Base-by-base conservation (phyloP, 176 grass and related monocot genomes). In the Luzula sylvatica region DNA sequence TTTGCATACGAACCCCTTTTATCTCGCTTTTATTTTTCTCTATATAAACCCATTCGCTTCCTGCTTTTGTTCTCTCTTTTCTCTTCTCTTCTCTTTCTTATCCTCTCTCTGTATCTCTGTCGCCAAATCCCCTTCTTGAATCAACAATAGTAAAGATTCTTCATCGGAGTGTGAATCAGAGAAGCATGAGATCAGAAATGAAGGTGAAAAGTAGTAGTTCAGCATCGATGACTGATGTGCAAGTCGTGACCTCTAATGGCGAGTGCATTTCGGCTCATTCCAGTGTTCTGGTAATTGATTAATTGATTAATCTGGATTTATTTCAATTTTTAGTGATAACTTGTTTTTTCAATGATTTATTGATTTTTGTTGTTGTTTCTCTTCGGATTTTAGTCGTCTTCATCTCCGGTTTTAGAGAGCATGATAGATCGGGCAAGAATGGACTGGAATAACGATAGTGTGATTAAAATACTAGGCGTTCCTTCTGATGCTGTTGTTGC, bases 381-480 rank as follows among this genome's bases (percentile, higher is more conserved):
- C 20, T 56, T 35, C 7, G 30, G 9, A 29, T 28, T 20, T 15
- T 21, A 94, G 82, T 74, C 74, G 23, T 73, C 78, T 24, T 70
- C 66, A 21, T 94, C 82, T 6, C 78, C 82, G 47, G 87, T 94
- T 68, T 58, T 94, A 72, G 87, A 94, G 67, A 40, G 58, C 61
- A 60, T 82, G 78, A 70, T 94, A 9, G 47, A 32, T 38, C 24
- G 18, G 3, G 30, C 53, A 7, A 51, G 53, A 12, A 67, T 28
- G 27, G 25, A 64, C 19, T 14, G 78, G 67, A 67, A 42, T 40
- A 20, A 13, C 25, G 71, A 44, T 41, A 26, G 68, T 58, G 11
- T 29, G 41, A 45, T 94, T 46, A 59, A 48, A 54, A 52, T 94
- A 68, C 55, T 79, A 17, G 87, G 87, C 52, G 74, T 74, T 28